Evolutionary conservation across 2,329 filamentous ascomycete genomes (phyloP), one percentile per base, ranked within the genome.

Genomic region (Aureobasidium melanogenum): DNA sequence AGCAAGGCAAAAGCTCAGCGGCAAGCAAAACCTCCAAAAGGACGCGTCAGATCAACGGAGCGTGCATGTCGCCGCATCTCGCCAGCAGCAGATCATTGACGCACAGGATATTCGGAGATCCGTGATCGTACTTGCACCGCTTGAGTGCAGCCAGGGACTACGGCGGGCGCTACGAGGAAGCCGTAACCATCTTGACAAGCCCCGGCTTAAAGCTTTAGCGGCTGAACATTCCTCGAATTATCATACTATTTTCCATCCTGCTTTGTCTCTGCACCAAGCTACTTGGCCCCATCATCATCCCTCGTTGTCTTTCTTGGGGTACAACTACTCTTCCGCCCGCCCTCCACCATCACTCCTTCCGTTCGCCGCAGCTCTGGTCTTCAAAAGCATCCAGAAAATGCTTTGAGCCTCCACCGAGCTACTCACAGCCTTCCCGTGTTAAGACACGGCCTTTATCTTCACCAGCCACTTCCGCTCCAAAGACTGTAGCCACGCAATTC

Each of bases 381-480:
- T 30, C 34, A 8, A 12, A 36, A 41, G 44, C 43, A 39, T 48
- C 9, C 41, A 6, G n/a, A 36, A 58, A 36, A 59, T 50, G 56
- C 15, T 22, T 44, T 59, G 44, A 59, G 32, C 28, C 56, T 30
- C 14, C 26, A 12, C 36, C 34, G 24, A 38, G 30, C 55, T 58
- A 34, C 44, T 50, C 3, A 41, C 44, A 60, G 38, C 57, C 44
- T 30, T 44, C 44, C 28, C 32, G 30, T 36, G 39, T 34, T 34
- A 5, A 19, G 41, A 43, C 34, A 59, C 58, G 58, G 58, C 47
- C 22, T 26, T 54, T 54, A 47, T 46, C 41, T 36, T 28, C 48
- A 34, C 47, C 58, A 60, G 58, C 58, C 58, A 60, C 48, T 19
- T 41, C 51, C 30, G 41, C 41, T 57, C 15, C 14, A 14, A 57